Conservation (phyloP, 225 moss, liverwort and hornwort species). For the Rhytidiadelphus loreus region DNA sequence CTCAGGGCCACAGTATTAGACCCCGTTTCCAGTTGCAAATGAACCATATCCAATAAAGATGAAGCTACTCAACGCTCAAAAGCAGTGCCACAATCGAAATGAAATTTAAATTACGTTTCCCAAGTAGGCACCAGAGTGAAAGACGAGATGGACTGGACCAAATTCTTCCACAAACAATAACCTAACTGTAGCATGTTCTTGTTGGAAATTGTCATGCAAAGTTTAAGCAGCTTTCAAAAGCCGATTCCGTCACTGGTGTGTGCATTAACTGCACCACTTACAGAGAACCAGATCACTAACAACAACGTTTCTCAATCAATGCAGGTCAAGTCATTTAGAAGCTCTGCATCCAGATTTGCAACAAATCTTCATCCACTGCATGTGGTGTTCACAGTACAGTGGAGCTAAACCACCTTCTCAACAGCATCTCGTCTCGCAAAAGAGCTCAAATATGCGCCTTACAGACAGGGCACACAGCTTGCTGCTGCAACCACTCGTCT, state of each 20-base stretch:
- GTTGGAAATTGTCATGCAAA: neutral
- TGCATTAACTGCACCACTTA: neutral
- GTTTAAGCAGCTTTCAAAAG: neutral
- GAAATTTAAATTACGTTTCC: neutral
- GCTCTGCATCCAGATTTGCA: neutral
- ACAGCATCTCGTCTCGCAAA: neutral
- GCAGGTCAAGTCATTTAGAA: neutral
- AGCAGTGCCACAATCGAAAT: neutral
- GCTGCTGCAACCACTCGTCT: constrained; percentile 73
- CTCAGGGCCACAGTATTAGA: neutral
- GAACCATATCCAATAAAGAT: neutral
- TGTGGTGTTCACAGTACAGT: neutral
- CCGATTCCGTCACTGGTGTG: neutral
- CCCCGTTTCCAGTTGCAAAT: neutral
- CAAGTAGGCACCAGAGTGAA: neutral
- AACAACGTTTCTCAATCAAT: neutral
- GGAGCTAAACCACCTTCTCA: neutral
- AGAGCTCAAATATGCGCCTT: constrained; percentile 52
- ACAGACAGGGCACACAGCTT: constrained; percentile 74
- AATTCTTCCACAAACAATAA: neutral
- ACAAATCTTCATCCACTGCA: neutral
- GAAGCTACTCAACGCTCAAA: neutral
- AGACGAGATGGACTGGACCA: neutral
- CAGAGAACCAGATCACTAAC: neutral
- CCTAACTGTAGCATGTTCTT: neutral